phyloP scores from a whole-genome alignment of 1,284 basidiomycete genomes.

The Cutaneotrichosporon sp. region DNA sequence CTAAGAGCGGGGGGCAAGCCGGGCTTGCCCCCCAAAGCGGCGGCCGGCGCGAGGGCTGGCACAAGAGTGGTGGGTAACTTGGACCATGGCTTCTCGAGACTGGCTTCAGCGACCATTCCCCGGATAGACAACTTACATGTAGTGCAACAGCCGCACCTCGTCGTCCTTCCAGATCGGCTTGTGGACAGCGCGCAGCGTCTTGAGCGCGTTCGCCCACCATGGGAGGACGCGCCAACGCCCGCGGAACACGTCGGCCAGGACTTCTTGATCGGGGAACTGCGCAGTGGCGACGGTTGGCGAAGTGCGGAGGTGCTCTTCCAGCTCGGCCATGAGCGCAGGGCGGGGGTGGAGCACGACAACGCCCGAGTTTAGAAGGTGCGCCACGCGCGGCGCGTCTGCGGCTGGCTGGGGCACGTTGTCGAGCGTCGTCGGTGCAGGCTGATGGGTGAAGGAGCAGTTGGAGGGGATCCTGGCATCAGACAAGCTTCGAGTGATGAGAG shows the following conservation, averaged over 20 bases:
- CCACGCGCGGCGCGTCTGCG: constrained; percentile 65
- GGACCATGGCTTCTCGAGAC: constrained; percentile 53
- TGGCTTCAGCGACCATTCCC: constrained; percentile 21
- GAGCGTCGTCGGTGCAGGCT: constrained; percentile 60
- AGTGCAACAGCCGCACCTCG: constrained; percentile 53
- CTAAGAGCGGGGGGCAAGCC: constrained; percentile 34
- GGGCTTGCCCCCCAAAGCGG: background rate
- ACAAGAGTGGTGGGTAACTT: constrained; percentile 24
- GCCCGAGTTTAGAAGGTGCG: constrained; percentile 82
- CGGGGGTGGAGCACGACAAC: constrained; percentile 80
- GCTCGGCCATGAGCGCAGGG: constrained; percentile 56
- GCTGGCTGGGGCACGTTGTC: constrained; percentile 55
- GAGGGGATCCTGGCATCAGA: constrained; percentile 68
- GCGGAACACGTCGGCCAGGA: constrained; percentile 76
- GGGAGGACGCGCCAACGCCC: constrained; percentile 58
- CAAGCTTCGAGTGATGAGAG: no score
- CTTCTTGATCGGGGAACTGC: constrained; percentile 89
- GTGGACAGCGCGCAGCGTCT: constrained; percentile 54
- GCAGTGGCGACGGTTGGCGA: constrained; percentile 70
- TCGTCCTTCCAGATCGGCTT: constrained; percentile 53
- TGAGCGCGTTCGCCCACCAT: constrained; percentile 57
- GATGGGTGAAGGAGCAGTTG: constrained; percentile 80
- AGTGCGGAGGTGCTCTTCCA: constrained; percentile 66
- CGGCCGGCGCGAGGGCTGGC: background rate
- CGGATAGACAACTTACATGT: constrained; percentile 46